A percentile compares a stretch with the other conserved stretches of the same genome.
Conservation (phyloP, 1,284 basidiomycete genomes). For the Nidula niveotomentosa region DNA sequence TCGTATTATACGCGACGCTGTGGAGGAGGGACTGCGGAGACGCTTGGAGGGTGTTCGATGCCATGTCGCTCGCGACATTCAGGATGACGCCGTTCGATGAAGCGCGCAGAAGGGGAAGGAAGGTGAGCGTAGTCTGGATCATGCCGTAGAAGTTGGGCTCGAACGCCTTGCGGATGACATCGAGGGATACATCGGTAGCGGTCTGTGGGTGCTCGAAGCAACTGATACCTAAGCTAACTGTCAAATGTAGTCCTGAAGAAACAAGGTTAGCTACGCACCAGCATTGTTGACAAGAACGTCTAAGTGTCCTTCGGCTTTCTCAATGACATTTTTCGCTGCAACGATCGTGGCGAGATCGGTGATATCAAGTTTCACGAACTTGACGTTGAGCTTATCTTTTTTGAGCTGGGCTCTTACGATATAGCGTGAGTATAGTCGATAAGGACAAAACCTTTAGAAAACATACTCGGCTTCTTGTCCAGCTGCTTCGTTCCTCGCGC, state of each 20-base stretch:
- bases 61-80: constrained; percentile 31
- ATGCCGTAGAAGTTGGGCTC: constrained; percentile 32
- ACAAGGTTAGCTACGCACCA: constrained; percentile 17
- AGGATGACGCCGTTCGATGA: constrained; percentile 23
- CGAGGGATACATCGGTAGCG: constrained; percentile 18
- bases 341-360: constrained; percentile 25
- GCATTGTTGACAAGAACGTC: constrained; percentile 44
- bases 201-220: not conserved
- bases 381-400: constrained; percentile 18
- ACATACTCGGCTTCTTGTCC: constrained; percentile 26
- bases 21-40: constrained; percentile 14
- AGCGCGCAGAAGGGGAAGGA: constrained; percentile 28
- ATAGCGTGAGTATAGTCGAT: not conserved
- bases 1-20: constrained; percentile 40
- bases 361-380: constrained; percentile 31
- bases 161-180: constrained; percentile 21
- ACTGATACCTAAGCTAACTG: not conserved
- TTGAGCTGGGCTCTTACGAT: not conserved
- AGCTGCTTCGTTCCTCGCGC: constrained; percentile 22
- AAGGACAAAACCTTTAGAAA: not conserved
- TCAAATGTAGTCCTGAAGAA: no score
- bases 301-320: constrained; percentile 32
- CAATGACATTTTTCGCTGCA: constrained; percentile 25
- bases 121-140: constrained; percentile 28
- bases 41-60: constrained; percentile 51